Conservation (phyloP, 2,329 filamentous ascomycete species). For the Aureobasidium leucospermi region DNA sequence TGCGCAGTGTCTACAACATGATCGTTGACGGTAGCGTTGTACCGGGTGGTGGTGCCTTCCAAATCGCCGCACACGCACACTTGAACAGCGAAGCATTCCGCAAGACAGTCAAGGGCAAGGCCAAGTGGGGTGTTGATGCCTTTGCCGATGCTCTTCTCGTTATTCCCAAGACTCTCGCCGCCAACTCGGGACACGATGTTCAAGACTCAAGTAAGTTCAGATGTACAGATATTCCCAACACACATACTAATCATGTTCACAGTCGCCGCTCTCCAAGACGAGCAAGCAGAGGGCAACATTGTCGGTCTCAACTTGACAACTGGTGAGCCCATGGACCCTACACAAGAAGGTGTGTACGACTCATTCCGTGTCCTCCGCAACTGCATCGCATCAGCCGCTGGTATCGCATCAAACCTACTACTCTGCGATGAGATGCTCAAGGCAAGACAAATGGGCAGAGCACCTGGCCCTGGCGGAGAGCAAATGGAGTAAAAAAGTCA, state of each 20-base stretch:
- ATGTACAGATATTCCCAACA: neutral
- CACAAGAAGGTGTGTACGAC: slow-evolving; percentile 87
- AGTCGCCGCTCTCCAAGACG: slow-evolving; percentile 85
- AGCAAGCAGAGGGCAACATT: slow-evolving; percentile 72
- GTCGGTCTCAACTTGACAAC: slow-evolving; percentile 82
- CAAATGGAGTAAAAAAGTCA: slow-evolving; percentile 9
- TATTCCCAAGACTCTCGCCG: slow-evolving; percentile 94
- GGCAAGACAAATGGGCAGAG: slow-evolving; percentile 74
- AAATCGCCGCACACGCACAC: slow-evolving; percentile 83
- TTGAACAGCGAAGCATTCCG: slow-evolving; percentile 79
- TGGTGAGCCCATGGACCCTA: slow-evolving; percentile 90
- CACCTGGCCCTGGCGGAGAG: slow-evolving; percentile 12
- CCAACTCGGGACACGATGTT: slow-evolving; percentile 92
- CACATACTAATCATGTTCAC: slow-evolving; percentile 18
- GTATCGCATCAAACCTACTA: slow-evolving; percentile 90
- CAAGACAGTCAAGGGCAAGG: slow-evolving; percentile 94
- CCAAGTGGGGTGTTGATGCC: slow-evolving; percentile 88
- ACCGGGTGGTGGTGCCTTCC: slow-evolving; percentile 90
- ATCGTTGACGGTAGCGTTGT: slow-evolving; percentile 97
- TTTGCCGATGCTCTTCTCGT: slow-evolving; percentile 92
- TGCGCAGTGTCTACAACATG: slow-evolving; percentile 97
- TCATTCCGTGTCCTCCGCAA: slow-evolving; percentile 93
- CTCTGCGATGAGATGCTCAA: slow-evolving; percentile 97
- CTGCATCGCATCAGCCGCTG: slow-evolving; percentile 84
- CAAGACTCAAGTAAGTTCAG: slow-evolving; percentile 76